Percentiles rank a stretch among this genome's conserved stretches.
These are phyloP conservation scores for Malassezia arunalokei DNA, from an alignment of 1,284 basidiomycete genomes.

Conservation along the genomic window DNA sequence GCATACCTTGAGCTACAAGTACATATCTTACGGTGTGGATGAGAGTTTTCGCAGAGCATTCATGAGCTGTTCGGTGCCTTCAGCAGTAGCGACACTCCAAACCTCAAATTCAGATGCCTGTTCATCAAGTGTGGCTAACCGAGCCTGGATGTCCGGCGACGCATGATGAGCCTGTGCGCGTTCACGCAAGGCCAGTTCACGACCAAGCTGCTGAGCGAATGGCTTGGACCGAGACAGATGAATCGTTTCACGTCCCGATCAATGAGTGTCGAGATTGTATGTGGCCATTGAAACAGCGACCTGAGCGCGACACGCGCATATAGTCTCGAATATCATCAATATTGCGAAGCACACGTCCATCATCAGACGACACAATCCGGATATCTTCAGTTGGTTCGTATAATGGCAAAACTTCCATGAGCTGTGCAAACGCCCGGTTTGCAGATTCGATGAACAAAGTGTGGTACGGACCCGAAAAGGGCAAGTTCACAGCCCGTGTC, in stretches of 20 bases:
- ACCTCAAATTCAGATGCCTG: slow-evolving; percentile 7
- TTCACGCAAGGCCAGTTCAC: slow-evolving; percentile 27
- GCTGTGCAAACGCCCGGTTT: slow-evolving; percentile 21
- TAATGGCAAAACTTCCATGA: slow-evolving; percentile 32
- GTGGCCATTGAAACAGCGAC: slow-evolving; percentile 33
- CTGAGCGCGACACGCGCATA: slow-evolving; percentile 24
- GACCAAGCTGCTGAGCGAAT: slow-evolving; percentile 40
- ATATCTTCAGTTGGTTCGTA: slow-evolving; percentile 17
- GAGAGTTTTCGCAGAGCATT: not conserved
- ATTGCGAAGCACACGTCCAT: slow-evolving; percentile 19
- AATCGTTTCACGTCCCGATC: slow-evolving; percentile 36
- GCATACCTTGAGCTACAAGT: not conserved
- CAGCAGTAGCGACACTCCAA: slow-evolving; percentile 13
- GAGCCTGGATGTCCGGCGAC: not conserved
- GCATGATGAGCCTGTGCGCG: not conserved
- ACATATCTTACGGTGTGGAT: not conserved
- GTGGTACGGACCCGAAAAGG: slow-evolving; percentile 41
- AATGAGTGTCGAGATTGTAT: slow-evolving; percentile 28
- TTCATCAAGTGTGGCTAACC: not conserved
- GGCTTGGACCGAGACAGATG: slow-evolving; percentile 39
- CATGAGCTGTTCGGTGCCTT: slow-evolving; percentile 6
- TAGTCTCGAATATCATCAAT: slow-evolving; percentile 24
- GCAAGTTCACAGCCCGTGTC: slow-evolving; percentile 41
- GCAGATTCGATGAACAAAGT: slow-evolving; percentile 34
- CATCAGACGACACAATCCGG: slow-evolving; percentile 28